Base-by-base conservation (phyloP, 2,329 filamentous ascomycete species). In the Xylaria sp. region DNA sequence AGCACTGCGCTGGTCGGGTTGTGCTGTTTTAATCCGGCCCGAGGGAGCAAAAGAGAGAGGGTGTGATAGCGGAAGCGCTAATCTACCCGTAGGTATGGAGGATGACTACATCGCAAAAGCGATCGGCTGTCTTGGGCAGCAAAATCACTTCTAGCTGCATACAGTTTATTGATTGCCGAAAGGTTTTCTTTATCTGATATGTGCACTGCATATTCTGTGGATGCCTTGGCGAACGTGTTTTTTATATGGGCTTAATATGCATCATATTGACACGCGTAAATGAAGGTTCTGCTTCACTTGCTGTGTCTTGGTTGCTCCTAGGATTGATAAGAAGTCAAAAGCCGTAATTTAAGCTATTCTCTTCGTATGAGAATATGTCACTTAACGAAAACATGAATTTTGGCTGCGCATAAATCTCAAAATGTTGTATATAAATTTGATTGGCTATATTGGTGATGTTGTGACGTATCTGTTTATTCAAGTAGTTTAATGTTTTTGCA, bases 1-100 rank as follows among this genome's bases (percentile, higher is more conserved):
- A 78, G 78, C 78, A 81, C 77, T 78, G 77, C 78, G 79, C 80
- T 78, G 78, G 79, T 78, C 79, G 76, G 78, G 76, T 39, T 74
- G 77, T 79, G 79, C 78, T 78, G 79, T 80, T 78, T 73, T 81
- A 82, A 82, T 79, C 61, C 60, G 61, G 25, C 34, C 57, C 48
- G 39, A 59, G 20, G 52, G 36, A 48, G 62, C 13, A 65, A 65
- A 43, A 63, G 23, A 43, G 52, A 63, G 23, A 43, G 52, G 50
- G 57, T 20, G 18, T 32, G 63, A 57, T 63, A 52, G 50, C 30
- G 64, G 62, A 70, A 65, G 52, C 52, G 45, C 55, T 23, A 32
- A 13, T 63, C 57, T n/a, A n/a, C 41, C 65, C 46, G 32, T 30
- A 53, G 30, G 30, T 36, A 46, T 30, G 43, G 48, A 57, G 28